Evolutionary conservation across 371 early-diverging fungal genomes (phyloP).

Genomic region (Saksenaea oblongispora): DNA sequence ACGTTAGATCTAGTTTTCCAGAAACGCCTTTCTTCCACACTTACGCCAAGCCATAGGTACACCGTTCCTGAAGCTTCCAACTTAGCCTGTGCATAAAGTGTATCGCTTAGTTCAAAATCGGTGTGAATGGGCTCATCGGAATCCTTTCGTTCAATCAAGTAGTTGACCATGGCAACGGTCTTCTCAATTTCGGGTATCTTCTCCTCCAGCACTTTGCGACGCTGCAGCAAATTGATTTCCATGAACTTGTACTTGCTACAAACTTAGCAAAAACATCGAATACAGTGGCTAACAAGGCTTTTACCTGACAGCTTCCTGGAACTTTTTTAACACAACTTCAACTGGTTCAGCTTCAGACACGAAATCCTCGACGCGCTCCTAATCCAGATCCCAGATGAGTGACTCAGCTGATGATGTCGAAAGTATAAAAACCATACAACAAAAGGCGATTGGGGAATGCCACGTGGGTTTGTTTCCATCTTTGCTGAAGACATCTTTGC

Average conservation of each 20-base stretch:
- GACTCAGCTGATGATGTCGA: background rate
- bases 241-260: conserved; percentile 95
- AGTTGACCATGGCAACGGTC: conserved; percentile 85
- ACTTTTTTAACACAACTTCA: conserved; percentile 85
- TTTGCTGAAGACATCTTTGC: conserved; percentile 8
- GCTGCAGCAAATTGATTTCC: conserved; percentile 87
- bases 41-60: conserved; percentile 94
- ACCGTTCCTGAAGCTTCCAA: conserved; percentile 79
- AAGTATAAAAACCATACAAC: conserved; percentile 58
- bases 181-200: conserved; percentile 97
- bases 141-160: conserved; percentile 66
- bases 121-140: conserved; percentile 77
- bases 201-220: conserved; percentile 78
- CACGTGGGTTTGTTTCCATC: conserved; percentile 84
- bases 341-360: conserved; percentile 70
- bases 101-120: conserved; percentile 92
- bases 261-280: background rate
- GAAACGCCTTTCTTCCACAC: conserved; percentile 5
- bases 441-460: conserved; percentile 96
- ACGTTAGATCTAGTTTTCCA: background rate
- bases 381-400: background rate
- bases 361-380: conserved; percentile 92
- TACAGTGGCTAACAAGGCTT: background rate
- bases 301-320: conserved; percentile 90
- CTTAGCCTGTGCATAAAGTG: conserved; percentile 86